Conservation (phyloP, 2,329 filamentous ascomycete species). For the Colletotrichum aenigma region DNA sequence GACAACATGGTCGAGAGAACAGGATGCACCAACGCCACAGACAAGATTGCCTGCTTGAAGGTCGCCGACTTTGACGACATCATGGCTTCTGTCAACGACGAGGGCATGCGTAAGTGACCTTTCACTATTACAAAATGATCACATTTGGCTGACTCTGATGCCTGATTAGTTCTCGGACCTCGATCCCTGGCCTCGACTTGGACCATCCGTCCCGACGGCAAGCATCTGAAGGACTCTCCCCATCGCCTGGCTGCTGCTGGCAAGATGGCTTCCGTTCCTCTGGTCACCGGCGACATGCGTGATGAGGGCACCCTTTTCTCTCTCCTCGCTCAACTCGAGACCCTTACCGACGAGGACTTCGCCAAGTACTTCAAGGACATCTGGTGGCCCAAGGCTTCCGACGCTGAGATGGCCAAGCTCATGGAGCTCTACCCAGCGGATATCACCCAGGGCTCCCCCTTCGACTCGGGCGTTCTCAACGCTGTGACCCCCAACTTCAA, state of each 20-base stretch:
- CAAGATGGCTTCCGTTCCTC: constrained; percentile 47
- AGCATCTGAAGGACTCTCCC: background rate
- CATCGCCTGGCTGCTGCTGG: background rate
- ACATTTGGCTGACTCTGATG: background rate
- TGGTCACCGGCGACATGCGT: constrained; percentile 68
- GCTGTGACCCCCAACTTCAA: constrained; percentile 70
- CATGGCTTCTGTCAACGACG: background rate
- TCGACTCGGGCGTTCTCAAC: constrained; percentile 59
- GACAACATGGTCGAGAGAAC: background rate
- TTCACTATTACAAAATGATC: background rate
- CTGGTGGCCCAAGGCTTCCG: background rate
- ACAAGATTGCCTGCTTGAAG: background rate
- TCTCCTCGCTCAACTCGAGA: constrained; percentile 32
- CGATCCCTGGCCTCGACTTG: background rate
- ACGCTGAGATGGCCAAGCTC: background rate
- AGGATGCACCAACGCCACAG: background rate
- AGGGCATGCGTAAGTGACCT: background rate
- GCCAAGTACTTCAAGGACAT: background rate
- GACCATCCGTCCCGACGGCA: background rate
- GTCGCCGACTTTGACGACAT: constrained; percentile 1
- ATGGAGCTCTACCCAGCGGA: constrained; percentile 34
- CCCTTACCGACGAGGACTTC: background rate
- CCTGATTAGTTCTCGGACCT: background rate
- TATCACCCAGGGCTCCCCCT: constrained; percentile 63
- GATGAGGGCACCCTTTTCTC: constrained; percentile 71